phyloP scores from a whole-genome alignment of 345 rosid genomes.

The Litchi chinensis region DNA sequence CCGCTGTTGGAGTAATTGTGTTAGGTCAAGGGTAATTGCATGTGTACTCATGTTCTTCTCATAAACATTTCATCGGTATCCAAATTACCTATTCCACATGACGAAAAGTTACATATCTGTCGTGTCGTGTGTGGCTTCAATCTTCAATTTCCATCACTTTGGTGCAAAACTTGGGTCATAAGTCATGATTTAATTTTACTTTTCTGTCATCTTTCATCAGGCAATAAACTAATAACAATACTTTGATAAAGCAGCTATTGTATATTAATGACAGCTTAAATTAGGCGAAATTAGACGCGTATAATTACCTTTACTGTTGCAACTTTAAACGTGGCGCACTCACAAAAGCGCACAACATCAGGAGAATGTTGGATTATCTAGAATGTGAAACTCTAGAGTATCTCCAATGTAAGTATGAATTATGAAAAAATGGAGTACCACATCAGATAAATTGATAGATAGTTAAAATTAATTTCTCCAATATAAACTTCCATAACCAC shows the following conservation, averaged over 20 bases:
- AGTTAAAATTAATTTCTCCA: no score
- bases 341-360: background rate
- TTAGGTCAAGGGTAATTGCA: background rate
- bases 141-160: background rate
- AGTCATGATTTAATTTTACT: background rate
- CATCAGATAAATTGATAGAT: no score
- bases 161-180: background rate
- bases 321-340: background rate
- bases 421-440: no score
- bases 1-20: background rate
- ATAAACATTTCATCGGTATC: background rate
- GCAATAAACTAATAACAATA: no score
- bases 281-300: background rate
- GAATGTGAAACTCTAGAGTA: no score
- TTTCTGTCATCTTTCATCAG: no score
- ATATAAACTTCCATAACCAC: no score
- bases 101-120: background rate
- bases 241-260: background rate
- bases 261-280: background rate
- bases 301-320: background rate
- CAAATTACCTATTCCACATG: background rate
- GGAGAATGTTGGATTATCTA: background rate
- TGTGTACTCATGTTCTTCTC: background rate
- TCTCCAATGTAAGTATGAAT: no score
- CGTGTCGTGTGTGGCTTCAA: background rate